Conservation (phyloP, 1,284 basidiomycete species). For the Ceratobasidium sp. region DNA sequence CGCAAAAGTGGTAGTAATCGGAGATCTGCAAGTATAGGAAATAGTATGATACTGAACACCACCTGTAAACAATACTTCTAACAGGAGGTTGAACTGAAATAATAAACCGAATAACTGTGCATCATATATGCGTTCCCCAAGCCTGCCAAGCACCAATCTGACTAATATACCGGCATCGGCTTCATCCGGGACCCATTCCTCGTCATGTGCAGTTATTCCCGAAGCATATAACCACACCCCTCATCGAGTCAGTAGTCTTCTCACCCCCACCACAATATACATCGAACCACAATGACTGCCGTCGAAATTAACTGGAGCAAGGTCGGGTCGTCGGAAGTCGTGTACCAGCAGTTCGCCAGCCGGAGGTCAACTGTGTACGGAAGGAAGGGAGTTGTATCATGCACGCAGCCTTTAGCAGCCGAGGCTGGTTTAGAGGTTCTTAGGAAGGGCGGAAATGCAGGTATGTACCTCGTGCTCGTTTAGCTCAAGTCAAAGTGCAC, state of each 20-base stretch:
- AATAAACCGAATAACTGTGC: no score
- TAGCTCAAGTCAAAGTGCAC: not conserved
- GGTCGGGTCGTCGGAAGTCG: constrained; percentile 68
- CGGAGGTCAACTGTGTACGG: constrained; percentile 82
- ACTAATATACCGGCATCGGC: constrained; percentile 29
- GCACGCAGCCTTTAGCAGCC: constrained; percentile 90
- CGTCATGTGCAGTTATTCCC: constrained; percentile 22
- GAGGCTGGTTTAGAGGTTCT: constrained; percentile 91
- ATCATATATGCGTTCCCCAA: not conserved
- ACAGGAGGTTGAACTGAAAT: no score
- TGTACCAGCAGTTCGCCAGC: constrained; percentile 71
- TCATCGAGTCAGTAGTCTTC: not conserved
- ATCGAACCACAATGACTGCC: constrained; percentile 2
- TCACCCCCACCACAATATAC: not conserved
- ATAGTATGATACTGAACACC: not conserved
- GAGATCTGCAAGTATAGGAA: constrained; percentile 62
- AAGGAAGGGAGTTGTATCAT: constrained; percentile 87
- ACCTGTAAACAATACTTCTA: no score
- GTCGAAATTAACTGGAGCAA: constrained; percentile 70
- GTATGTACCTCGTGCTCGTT: constrained; percentile 53
- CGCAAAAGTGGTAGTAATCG: constrained; percentile 71
- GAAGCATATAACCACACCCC: constrained; percentile 36
- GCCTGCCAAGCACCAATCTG: not conserved
- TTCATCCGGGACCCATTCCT: constrained; percentile 30
- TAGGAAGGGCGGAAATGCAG: constrained; percentile 91